phyloP scores from a whole-genome alignment of 331 rosid genomes.

The Quercus phellos region DNA sequence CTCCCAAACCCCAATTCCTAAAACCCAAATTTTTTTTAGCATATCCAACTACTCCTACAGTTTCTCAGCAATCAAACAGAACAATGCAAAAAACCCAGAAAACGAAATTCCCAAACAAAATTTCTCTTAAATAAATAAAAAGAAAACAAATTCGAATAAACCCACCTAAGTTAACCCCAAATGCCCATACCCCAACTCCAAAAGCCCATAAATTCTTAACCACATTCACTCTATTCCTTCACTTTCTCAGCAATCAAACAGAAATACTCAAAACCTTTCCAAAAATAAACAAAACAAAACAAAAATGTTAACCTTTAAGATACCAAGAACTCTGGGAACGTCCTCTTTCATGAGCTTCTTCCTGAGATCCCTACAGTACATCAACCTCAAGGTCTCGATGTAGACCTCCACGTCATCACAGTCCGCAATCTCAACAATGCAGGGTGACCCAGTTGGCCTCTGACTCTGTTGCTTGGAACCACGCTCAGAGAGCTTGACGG shows the following conservation, averaged over 20 bases:
- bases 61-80: not conserved
- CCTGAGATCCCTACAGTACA: constrained; percentile 84
- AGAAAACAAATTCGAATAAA: not conserved
- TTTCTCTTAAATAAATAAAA: not conserved
- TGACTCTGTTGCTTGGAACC: constrained; percentile 62
- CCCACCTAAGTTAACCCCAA: not conserved
- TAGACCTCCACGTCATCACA: constrained; percentile 91
- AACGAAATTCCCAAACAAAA: too few species aligned
- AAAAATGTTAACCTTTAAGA: constrained; percentile 56
- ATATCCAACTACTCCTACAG: not conserved
- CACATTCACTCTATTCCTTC: constrained; percentile 21
- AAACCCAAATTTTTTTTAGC: not conserved
- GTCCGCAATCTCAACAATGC: constrained; percentile 79
- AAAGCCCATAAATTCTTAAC: not conserved
- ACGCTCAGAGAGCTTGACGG: constrained; percentile 69
- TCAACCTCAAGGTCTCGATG: constrained; percentile 70
- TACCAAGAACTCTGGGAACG: constrained; percentile 74
- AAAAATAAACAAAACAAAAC: not conserved
- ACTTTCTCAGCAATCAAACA: constrained; percentile 11
- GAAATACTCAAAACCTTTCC: not conserved
- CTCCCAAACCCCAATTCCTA: not conserved
- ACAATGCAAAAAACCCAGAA: not conserved
- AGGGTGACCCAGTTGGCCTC: constrained; percentile 43
- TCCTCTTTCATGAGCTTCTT: constrained; percentile 83
- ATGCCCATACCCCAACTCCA: not conserved